A percentile compares a stretch with the other conserved stretches of the same genome.
Evolutionary conservation across 208 protist species (phyloP).

Genomic region (Endotrypanum monterogeii): DNA sequence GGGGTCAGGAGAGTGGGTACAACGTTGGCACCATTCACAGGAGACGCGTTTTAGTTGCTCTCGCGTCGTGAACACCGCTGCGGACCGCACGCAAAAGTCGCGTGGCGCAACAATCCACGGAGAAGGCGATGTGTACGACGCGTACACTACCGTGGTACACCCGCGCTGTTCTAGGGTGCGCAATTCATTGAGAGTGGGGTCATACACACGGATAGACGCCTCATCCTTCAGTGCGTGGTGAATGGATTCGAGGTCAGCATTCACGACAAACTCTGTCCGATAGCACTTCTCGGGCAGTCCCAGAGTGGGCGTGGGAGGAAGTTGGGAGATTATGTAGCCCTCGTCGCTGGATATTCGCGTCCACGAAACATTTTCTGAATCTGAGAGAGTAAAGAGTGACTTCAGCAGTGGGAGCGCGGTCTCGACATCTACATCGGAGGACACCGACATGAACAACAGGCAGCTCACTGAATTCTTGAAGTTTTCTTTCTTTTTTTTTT

Average conservation of each 20-base stretch:
- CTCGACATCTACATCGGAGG: conserved; percentile 23
- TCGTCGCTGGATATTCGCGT: conserved; percentile 1
- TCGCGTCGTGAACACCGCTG: conserved; percentile 15
- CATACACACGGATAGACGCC: conserved; percentile 17
- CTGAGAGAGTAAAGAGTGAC: conserved; percentile 10
- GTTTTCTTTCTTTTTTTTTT: not conserved
- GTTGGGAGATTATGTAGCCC: conserved; percentile 16
- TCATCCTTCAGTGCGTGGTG: conserved; percentile 16
- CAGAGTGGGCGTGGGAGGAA: conserved; percentile 4
- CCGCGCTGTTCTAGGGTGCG: conserved; percentile 18
- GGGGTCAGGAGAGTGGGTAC: not conserved
- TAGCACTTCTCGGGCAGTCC: conserved; percentile 31
- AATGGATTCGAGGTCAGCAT: conserved; percentile 23
- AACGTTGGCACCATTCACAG: not conserved
- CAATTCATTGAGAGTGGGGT: conserved; percentile 30
- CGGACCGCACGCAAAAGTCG: conserved; percentile 40
- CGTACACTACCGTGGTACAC: conserved; percentile 34
- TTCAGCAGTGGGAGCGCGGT: conserved; percentile 20
- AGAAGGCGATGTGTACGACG: conserved; percentile 39
- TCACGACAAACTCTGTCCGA: conserved; percentile 29
- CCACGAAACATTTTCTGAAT: conserved; percentile 7
- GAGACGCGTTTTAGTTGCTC: conserved; percentile 12
- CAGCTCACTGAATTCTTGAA: not conserved
- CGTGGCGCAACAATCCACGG: conserved; percentile 41
- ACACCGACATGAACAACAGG: not conserved